Percentiles rank a stretch among this genome's conserved stretches.
These are phyloP conservation scores for Suillus paluster DNA, from an alignment of 768 basidiomycete species.

Conservation along the genomic window DNA sequence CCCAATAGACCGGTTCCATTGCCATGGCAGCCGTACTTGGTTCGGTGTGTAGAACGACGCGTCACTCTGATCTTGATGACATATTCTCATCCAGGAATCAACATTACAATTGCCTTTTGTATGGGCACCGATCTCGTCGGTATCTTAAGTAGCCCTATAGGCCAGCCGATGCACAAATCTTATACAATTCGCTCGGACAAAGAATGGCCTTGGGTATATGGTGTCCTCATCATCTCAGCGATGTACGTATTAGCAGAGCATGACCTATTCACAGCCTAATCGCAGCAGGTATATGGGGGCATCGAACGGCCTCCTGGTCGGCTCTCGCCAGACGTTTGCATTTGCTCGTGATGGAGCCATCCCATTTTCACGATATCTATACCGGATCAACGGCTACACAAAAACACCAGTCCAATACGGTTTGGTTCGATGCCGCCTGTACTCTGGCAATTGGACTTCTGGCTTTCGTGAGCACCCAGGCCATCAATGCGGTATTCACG, in stretches of 20 bases:
- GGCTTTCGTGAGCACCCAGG: slow-evolving; percentile 61
- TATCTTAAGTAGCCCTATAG: slow-evolving; percentile 46
- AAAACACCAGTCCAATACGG: slow-evolving; percentile 60
- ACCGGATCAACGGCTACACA: too few species aligned
- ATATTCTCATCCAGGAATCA: too few species aligned
- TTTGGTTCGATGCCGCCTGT: slow-evolving; percentile 51
- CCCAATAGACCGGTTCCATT: slow-evolving; percentile 48
- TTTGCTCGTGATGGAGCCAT: slow-evolving; percentile 71
- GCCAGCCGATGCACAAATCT: slow-evolving; percentile 49
- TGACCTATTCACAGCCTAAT: too few species aligned
- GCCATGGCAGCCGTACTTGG: slow-evolving; percentile 61
- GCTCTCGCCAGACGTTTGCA: too few species aligned
- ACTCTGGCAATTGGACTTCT: too few species aligned
- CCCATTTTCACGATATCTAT: slow-evolving; percentile 64
- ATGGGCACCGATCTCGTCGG: slow-evolving; percentile 54
- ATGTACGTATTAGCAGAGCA: too few species aligned
- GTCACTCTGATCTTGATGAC: not conserved
- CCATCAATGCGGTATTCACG: too few species aligned
- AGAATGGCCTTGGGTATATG: slow-evolving; percentile 45
- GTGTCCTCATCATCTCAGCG: slow-evolving; percentile 19
- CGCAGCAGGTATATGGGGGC: slow-evolving; percentile 57
- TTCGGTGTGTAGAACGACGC: slow-evolving; percentile 43
- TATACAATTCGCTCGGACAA: slow-evolving; percentile 49
- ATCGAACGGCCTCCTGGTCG: slow-evolving; percentile 53
- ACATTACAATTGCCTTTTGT: slow-evolving; percentile 62